These are phyloP conservation scores for Apophysomyces variabilis DNA, from an alignment of 371 early-diverging fungal genomes.

Conservation along the genomic window DNA sequence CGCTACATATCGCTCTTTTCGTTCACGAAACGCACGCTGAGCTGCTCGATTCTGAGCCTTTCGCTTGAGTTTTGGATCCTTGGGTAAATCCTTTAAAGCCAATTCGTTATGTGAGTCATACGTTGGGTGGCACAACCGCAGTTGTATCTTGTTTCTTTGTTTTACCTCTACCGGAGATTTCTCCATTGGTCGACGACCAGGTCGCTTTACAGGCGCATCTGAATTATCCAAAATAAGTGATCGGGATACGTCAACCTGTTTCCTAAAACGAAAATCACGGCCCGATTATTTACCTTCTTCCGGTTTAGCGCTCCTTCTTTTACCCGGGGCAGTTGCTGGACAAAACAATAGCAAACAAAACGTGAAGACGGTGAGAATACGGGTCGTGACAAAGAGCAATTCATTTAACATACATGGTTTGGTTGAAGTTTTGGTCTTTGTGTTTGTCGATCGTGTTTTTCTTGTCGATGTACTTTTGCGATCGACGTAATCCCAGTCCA, in stretches of 20 bases:
- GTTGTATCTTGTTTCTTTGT: background rate
- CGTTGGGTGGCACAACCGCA: background rate
- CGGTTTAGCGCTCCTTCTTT: constrained; percentile 3
- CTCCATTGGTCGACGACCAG: constrained; percentile 10
- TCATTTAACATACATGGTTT: background rate
- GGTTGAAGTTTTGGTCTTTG: background rate
- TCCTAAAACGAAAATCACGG: background rate
- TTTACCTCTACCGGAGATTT: constrained; percentile 5
- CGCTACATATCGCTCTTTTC: constrained; percentile 68
- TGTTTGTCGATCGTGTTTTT: constrained; percentile 1
- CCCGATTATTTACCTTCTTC: constrained; percentile 7
- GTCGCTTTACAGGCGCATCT: constrained; percentile 1
- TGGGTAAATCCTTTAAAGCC: constrained; percentile 1
- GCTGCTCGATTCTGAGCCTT: constrained; percentile 75
- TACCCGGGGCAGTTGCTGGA: background rate
- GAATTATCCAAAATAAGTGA: background rate
- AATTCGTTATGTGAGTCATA: background rate
- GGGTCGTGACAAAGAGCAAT: background rate
- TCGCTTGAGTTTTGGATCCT: constrained; percentile 43
- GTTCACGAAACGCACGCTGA: constrained; percentile 73
- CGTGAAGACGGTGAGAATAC: background rate
- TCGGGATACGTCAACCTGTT: too few relatives aligned
- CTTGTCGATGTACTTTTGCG: background rate
- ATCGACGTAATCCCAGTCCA: constrained; percentile 8
- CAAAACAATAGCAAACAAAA: too few relatives aligned